These are phyloP conservation scores for Arthroderma uncinatum DNA, from an alignment of 2,329 filamentous ascomycete genomes.

Conservation along the genomic window DNA sequence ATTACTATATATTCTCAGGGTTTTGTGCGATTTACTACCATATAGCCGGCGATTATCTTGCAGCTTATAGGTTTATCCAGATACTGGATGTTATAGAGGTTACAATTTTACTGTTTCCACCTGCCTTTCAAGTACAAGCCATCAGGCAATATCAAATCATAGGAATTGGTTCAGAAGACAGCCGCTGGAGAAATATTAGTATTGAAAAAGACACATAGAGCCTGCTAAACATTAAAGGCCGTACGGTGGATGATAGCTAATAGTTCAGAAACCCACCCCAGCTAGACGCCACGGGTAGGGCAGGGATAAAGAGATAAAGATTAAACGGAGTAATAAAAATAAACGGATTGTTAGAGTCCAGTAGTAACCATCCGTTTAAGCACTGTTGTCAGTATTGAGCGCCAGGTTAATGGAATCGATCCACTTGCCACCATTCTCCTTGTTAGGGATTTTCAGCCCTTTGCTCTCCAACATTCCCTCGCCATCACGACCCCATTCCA, in stretches of 20 bases:
- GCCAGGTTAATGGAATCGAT: conserved; percentile 27
- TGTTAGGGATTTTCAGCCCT: conserved; percentile 23
- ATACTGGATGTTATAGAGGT: too few relatives aligned
- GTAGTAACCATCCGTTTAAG: background rate
- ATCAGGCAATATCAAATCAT: background rate
- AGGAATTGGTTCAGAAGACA: background rate
- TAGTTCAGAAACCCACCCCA: too few relatives aligned
- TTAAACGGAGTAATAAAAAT: background rate
- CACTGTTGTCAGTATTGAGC: background rate
- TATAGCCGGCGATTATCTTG: too few relatives aligned
- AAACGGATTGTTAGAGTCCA: too few relatives aligned
- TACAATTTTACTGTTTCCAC: too few relatives aligned
- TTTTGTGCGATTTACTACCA: background rate
- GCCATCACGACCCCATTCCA: conserved; percentile 44
- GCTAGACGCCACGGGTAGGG: too few relatives aligned
- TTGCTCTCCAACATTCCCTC: conserved; percentile 36
- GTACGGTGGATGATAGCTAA: too few relatives aligned
- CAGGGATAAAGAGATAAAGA: background rate
- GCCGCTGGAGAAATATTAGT: background rate
- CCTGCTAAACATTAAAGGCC: too few relatives aligned
- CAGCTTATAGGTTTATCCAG: too few relatives aligned
- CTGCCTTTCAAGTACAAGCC: background rate
- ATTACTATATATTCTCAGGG: background rate
- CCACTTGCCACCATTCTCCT: conserved; percentile 23
- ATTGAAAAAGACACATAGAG: too few relatives aligned